phyloP scores from a whole-genome alignment of 2,329 filamentous ascomycete species.

The Pyricularia sp. region DNA sequence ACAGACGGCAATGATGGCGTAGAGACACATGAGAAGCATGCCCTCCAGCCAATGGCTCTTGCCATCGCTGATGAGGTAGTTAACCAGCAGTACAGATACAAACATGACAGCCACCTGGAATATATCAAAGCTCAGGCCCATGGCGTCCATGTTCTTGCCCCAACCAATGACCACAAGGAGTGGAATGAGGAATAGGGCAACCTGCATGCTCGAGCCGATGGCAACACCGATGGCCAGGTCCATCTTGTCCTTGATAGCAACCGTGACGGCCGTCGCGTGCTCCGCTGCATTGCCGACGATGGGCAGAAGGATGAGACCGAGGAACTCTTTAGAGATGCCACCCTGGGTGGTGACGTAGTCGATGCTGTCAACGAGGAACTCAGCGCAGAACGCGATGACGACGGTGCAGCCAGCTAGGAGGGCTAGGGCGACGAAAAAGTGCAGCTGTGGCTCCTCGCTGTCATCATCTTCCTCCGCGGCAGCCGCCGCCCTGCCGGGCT shows the following conservation, averaged over 20 bases:
- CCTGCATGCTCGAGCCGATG: slow-evolving; percentile 65
- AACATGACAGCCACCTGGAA: slow-evolving; percentile 84
- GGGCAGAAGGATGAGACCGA: slow-evolving; percentile 62
- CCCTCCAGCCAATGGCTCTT: slow-evolving; percentile 76
- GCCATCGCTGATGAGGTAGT: slow-evolving; percentile 74
- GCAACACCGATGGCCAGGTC: slow-evolving; percentile 71
- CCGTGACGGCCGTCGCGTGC: slow-evolving; percentile 68
- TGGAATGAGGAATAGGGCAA: slow-evolving; percentile 66
- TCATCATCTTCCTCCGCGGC: slow-evolving; percentile 50
- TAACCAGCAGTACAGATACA: slow-evolving; percentile 70
- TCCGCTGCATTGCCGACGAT: slow-evolving; percentile 73
- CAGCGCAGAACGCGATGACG: slow-evolving; percentile 63
- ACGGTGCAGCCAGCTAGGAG: slow-evolving; percentile 63
- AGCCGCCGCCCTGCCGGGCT: slow-evolving; percentile 18
- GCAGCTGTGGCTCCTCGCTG: slow-evolving; percentile 60
- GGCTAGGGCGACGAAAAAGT: slow-evolving; percentile 56
- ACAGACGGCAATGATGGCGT: slow-evolving; percentile 63
- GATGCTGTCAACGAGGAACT: slow-evolving; percentile 61
- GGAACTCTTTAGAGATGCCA: slow-evolving; percentile 54
- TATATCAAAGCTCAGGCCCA: slow-evolving; percentile 75
- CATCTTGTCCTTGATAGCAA: slow-evolving; percentile 77
- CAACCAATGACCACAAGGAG: slow-evolving; percentile 62
- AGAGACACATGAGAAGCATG: slow-evolving; percentile 60
- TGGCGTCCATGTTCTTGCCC: slow-evolving; percentile 56
- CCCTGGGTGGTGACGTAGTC: slow-evolving; percentile 47